These are phyloP conservation scores for Colletotrichum sp. DNA, from an alignment of 2,329 filamentous ascomycete genomes.

Conservation along the genomic window DNA sequence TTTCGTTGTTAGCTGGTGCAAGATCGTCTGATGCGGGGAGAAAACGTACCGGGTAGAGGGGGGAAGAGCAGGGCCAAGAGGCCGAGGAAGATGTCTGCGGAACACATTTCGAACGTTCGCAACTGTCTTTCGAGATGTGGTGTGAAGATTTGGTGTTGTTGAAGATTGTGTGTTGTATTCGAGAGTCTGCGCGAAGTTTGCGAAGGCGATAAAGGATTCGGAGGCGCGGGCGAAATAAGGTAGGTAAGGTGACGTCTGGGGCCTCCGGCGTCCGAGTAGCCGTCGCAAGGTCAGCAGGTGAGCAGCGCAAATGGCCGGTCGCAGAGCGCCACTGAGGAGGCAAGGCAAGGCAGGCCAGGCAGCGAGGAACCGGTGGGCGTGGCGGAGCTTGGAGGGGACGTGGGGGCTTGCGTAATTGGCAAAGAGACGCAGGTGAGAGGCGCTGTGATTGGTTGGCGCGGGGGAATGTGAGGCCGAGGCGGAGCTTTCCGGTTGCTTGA, in stretches of 20 bases:
- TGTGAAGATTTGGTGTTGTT: not conserved
- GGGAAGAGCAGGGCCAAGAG: conserved; percentile 70
- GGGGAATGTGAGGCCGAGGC: conserved; percentile 1
- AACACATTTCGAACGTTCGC: conserved; percentile 53
- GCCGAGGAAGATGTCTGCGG: conserved; percentile 67
- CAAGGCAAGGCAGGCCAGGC: not conserved
- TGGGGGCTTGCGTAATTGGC: conserved; percentile 15
- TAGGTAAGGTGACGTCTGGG: conserved; percentile 7
- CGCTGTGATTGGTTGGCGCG: not conserved
- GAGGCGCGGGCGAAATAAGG: not conserved
- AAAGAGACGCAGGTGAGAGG: not conserved
- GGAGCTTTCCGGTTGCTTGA: not conserved
- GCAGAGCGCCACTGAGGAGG: not conserved
- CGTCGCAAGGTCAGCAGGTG: not conserved
- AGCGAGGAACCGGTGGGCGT: conserved; percentile 6
- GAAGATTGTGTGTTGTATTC: not conserved
- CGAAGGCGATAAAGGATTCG: not conserved
- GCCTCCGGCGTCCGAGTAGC: not conserved
- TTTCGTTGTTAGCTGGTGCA: conserved; percentile 33
- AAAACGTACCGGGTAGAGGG: conserved; percentile 64
- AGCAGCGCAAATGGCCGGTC: not conserved
- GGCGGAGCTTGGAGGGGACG: conserved; percentile 2
- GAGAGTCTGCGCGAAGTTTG: not conserved
- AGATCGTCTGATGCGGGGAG: not conserved
- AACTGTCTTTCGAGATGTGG: not conserved